A percentile compares a stretch with the other conserved stretches of the same genome.
These are phyloP conservation scores for Malassezia pachydermatis DNA, from an alignment of 1,284 basidiomycete species.

Conservation along the genomic window DNA sequence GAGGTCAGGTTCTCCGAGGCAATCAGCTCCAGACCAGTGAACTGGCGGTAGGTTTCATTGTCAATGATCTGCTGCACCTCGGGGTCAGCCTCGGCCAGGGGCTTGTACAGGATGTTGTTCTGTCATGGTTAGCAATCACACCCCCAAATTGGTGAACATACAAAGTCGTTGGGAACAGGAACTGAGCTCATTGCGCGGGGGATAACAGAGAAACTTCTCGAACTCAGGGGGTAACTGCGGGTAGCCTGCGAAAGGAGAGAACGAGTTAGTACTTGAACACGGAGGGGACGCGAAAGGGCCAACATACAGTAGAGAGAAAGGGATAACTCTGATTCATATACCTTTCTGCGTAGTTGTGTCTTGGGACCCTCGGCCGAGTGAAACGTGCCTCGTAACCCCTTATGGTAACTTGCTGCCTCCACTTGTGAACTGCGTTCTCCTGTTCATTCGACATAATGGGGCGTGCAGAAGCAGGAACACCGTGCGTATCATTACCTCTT, in stretches of 20 bases:
- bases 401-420: conserved; percentile 3
- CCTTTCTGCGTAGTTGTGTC: no score
- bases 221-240: neutral
- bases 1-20: conserved; percentile 62
- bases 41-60: conserved; percentile 95
- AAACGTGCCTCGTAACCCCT: conserved; percentile 3
- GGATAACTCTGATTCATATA: neutral
- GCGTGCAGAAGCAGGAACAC: conserved; percentile 17
- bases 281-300: neutral
- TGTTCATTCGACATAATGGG: conserved; percentile 7
- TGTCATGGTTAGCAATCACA: conserved; percentile 44
- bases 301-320: conserved; percentile 16
- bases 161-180: conserved; percentile 41
- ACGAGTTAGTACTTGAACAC: conserved; percentile 11
- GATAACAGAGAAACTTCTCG: neutral
- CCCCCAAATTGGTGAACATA: conserved; percentile 17
- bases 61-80: conserved; percentile 94
- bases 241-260: conserved; percentile 1
- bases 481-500: conserved; percentile 13
- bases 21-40: conserved; percentile 90
- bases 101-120: conserved; percentile 83
- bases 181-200: conserved; percentile 31
- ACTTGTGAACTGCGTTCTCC: conserved; percentile 1
- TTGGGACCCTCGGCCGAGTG: conserved; percentile 13
- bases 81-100: conserved; percentile 80